Conservation (phyloP, 2,329 filamentous ascomycete genomes). For the Alternaria triticimaculans region DNA sequence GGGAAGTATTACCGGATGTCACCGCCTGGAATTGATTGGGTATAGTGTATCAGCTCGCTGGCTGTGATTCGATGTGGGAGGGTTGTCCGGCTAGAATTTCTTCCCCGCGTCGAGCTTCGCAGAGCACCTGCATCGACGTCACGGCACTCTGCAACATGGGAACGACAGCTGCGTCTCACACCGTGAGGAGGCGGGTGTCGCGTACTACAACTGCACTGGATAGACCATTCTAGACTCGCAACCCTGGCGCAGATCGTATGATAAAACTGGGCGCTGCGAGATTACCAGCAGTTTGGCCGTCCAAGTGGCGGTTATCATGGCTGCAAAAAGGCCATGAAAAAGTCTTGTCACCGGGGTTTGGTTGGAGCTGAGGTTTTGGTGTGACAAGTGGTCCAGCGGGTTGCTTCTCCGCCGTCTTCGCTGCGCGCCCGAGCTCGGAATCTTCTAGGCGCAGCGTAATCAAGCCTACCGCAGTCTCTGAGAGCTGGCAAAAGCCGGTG, state of each 20-base stretch:
- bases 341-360: neutral
- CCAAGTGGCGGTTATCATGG: neutral
- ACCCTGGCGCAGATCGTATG: neutral
- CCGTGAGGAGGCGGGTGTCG: neutral
- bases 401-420: neutral
- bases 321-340: neutral
- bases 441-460: constrained; percentile 4
- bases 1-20: neutral
- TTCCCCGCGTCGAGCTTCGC: neutral
- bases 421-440: constrained; percentile 2
- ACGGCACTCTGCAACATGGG: constrained; percentile 6
- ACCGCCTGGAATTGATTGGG: neutral
- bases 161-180: constrained; percentile 2
- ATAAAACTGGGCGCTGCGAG: neutral
- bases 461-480: constrained; percentile 8
- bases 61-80: neutral
- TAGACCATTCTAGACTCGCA: neutral
- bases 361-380: constrained; percentile 1
- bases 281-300: neutral
- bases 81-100: neutral
- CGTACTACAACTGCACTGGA: neutral
- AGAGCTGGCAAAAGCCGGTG: constrained; percentile 8
- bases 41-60: neutral
- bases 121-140: neutral
- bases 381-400: neutral